phyloP scores from a whole-genome alignment of 164 flowering plant species.

The Saururus chinensis region DNA sequence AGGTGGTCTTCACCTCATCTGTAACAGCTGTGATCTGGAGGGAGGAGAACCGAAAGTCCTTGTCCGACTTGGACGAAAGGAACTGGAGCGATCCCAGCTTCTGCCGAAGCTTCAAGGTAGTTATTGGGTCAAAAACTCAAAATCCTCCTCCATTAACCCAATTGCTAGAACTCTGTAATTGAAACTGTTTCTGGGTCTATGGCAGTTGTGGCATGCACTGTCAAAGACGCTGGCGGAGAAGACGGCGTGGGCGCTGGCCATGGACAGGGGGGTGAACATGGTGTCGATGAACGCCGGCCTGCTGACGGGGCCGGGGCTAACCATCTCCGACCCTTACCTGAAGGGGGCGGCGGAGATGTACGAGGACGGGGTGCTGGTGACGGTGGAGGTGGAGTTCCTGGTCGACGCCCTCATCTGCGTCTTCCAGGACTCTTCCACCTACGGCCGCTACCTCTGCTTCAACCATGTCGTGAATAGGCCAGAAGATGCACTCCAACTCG shows the following conservation, averaged over 20 bases:
- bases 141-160: background rate
- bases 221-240: slow-evolving; percentile 77
- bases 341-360: slow-evolving; percentile 89
- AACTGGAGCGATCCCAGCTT: slow-evolving; percentile 62
- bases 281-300: slow-evolving; percentile 63
- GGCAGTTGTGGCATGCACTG: slow-evolving; percentile 73
- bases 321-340: slow-evolving; percentile 41
- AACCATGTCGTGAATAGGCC: slow-evolving; percentile 36
- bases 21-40: slow-evolving; percentile 67
- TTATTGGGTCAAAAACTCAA: too few species aligned
- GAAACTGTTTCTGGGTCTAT: background rate
- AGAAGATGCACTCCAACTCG: slow-evolving; percentile 37
- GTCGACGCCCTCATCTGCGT: slow-evolving; percentile 74
- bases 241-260: slow-evolving; percentile 78
- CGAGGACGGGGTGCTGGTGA: slow-evolving; percentile 61
- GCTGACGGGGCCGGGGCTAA: slow-evolving; percentile 29
- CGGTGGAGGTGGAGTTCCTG: slow-evolving; percentile 43
- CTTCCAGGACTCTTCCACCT: slow-evolving; percentile 48
- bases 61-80: slow-evolving; percentile 40
- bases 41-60: slow-evolving; percentile 24
- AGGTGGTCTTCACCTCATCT: slow-evolving; percentile 77
- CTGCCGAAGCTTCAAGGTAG: slow-evolving; percentile 68
- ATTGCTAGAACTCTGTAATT: background rate
- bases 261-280: slow-evolving; percentile 73
- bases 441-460: slow-evolving; percentile 77